Percentiles rank a stretch among this genome's conserved stretches.
Conservation (phyloP, 306 rosid species). For the Prinsepia uniflora region DNA sequence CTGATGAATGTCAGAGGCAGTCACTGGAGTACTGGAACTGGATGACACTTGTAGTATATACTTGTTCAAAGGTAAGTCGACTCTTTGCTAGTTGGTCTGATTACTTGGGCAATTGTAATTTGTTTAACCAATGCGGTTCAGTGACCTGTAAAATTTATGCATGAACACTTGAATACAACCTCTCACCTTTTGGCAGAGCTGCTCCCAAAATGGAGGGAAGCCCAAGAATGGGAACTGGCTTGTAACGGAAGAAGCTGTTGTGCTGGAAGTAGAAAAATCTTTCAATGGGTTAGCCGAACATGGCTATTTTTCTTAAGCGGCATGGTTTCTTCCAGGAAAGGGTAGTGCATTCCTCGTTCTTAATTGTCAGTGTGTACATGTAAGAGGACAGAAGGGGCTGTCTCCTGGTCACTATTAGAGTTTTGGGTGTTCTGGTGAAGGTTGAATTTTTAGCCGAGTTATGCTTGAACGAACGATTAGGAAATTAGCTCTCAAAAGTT, state of each 20-base stretch:
- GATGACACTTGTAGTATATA: conserved; percentile 71
- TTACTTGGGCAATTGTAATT: too few relatives aligned
- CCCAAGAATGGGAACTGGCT: conserved; percentile 43
- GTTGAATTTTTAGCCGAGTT: not conserved
- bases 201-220: conserved; percentile 38
- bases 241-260: conserved; percentile 61
- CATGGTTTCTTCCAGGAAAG: not conserved
- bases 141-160: not conserved
- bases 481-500: not conserved
- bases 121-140: not conserved
- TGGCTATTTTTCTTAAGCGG: conserved; percentile 33
- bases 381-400: not conserved
- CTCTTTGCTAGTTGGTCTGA: conserved; percentile 17
- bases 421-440: not conserved
- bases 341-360: not conserved
- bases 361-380: not conserved
- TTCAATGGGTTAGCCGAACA: conserved; percentile 21
- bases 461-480: not conserved
- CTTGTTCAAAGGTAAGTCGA: conserved; percentile 69
- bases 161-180: not conserved
- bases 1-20: conserved; percentile 42
- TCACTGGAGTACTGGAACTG: conserved; percentile 73
- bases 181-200: conserved; percentile 42
- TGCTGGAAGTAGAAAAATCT: conserved; percentile 56
- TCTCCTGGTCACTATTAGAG: not conserved